Percentiles rank a stretch among this genome's conserved stretches.
Conservation (phyloP, 352 stramenopile species). For the Globisporangium carolinianum region DNA sequence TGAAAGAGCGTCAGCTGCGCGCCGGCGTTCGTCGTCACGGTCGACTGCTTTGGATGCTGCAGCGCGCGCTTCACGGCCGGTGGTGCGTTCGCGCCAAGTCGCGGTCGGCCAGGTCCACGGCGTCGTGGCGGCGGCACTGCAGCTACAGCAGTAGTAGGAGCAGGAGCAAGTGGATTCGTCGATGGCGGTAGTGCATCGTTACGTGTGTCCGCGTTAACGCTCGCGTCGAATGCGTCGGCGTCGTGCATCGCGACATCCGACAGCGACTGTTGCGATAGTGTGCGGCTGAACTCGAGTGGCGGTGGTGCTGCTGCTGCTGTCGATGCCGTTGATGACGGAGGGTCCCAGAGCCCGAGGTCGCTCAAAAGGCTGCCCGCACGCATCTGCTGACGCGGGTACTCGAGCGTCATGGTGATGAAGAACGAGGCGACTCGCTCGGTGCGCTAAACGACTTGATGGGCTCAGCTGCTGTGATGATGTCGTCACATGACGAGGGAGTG, state of each 20-base stretch:
- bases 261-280: background rate
- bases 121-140: background rate
- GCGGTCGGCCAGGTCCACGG: background rate
- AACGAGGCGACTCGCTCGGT: too few species aligned
- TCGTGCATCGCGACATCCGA: background rate
- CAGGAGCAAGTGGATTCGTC: background rate
- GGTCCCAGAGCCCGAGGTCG: too few species aligned
- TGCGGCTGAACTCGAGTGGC: too few species aligned
- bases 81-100: too few species aligned
- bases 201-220: background rate
- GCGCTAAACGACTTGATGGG: too few species aligned
- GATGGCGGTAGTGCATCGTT: background rate
- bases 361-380: too few species aligned
- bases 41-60: constrained; percentile 8
- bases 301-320: too few species aligned
- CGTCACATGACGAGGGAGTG: too few species aligned
- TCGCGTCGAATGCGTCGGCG: background rate
- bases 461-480: too few species aligned
- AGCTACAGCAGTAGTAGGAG: background rate
- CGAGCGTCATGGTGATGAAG: too few species aligned
- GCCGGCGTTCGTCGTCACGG: constrained; percentile 10
- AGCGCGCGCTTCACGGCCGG: background rate
- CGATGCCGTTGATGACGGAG: too few species aligned
- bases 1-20: constrained; percentile 30
- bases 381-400: too few species aligned